Base-by-base conservation (phyloP, 2,329 filamentous ascomycete genomes). In the Aspergillus niger region DNA sequence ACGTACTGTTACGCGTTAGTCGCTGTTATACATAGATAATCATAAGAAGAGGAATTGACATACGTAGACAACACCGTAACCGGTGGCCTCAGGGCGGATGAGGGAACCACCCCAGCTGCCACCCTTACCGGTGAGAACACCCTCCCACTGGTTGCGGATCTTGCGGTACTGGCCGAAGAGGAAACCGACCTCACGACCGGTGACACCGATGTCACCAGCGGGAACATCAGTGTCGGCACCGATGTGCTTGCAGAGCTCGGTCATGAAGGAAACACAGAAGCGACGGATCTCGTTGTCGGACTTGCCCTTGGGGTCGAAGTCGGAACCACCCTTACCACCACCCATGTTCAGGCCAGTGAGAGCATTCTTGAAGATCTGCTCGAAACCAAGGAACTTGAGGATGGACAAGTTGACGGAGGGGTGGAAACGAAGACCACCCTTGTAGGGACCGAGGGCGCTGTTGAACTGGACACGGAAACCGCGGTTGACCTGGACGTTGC, bases 321-420 rank as follows among this genome's bases (percentile, higher is more conserved):
- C 95, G 77, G 94, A 89, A 74, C 95, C 95, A 81, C 95, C 95
- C 85, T 98, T 98, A 75, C 91, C 95, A 82, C 95, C 95, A 68
- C 95, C 95, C 88, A 99, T 97, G 83, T 87, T 91, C 74, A 96
- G 82, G 75, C 95, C 95, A 64, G 95, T 98, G 70, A 98, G 83
- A 69, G 95, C 95, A 91, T 98, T 98, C 87, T 98, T 98, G 86
- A 98, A 98, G 82, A 94, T 96, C 83, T 98, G 95, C 88, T 99
- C 95, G 74, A 98, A 98, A 68, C 94, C 95, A 75, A 99, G 86
- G 83, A 98, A 98, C 85, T 99, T 99, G 73, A 99, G 87, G 74
- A 86, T 83, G 59, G 82, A 86, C 57, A 89, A 82, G 77, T 89
- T 83, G 58, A 82, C 80, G 36, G 73, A 69, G 64, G 94, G 95